These are phyloP conservation scores for Paecilomyces sp. DNA, from an alignment of 2,329 filamentous ascomycete species.

Conservation along the genomic window DNA sequence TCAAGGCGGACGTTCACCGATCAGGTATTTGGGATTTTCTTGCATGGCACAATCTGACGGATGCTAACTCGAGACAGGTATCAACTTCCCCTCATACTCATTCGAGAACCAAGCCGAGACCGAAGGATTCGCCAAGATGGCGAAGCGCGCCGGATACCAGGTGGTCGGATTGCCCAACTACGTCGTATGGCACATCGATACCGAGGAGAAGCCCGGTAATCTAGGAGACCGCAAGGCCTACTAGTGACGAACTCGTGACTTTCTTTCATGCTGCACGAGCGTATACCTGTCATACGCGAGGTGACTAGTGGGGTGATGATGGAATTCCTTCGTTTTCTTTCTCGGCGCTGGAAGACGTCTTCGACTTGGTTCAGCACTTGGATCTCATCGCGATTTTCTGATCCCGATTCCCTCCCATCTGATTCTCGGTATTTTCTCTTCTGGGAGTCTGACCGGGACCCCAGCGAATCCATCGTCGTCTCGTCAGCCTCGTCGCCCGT, in stretches of 20 bases:
- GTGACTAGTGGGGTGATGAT: not conserved
- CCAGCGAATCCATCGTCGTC: constrained; percentile 8
- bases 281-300: not conserved
- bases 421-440: not conserved
- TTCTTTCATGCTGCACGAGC: not conserved
- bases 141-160: constrained; percentile 86
- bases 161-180: constrained; percentile 94
- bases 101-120: constrained; percentile 99
- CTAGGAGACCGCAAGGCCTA: constrained; percentile 33
- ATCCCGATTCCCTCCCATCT: constrained; percentile 10
- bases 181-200: constrained; percentile 97
- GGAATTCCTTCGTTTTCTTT: constrained; percentile 13
- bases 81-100: constrained; percentile 94
- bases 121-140: constrained; percentile 98
- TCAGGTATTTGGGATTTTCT: constrained; percentile 55
- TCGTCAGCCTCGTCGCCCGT: constrained; percentile 6
- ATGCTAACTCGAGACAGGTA: constrained; percentile 50
- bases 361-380: not conserved
- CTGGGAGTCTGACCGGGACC: not conserved
- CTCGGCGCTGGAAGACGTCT: not conserved
- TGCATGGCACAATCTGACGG: not conserved
- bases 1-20: constrained; percentile 95
- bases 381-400: not conserved
- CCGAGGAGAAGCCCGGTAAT: constrained; percentile 87
- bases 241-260: constrained; percentile 11